phyloP scores from a whole-genome alignment of 2,329 filamentous ascomycete species.

The Apiospora phragmitis region DNA sequence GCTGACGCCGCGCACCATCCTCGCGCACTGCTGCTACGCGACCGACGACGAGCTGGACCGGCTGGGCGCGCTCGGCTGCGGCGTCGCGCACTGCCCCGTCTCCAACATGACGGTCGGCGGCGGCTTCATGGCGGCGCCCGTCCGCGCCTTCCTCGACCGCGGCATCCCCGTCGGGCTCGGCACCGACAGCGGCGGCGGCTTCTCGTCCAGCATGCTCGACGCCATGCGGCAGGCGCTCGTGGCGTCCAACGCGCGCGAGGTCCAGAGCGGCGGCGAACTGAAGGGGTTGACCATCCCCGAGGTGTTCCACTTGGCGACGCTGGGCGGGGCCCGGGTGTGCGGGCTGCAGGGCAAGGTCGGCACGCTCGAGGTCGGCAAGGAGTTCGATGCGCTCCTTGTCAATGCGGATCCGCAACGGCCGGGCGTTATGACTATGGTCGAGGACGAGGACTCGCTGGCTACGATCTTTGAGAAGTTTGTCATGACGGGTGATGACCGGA shows the following conservation, averaged over 20 bases:
- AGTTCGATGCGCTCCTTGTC: slow-evolving; percentile 61
- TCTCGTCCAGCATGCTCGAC: slow-evolving; percentile 59
- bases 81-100: slow-evolving; percentile 65
- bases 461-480: slow-evolving; percentile 63
- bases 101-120: slow-evolving; percentile 64
- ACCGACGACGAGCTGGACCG: slow-evolving; percentile 53
- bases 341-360: slow-evolving; percentile 54
- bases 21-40: slow-evolving; percentile 68
- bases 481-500: slow-evolving; percentile 66
- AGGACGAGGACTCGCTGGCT: slow-evolving; percentile 46
- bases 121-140: slow-evolving; percentile 62
- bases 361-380: slow-evolving; percentile 58
- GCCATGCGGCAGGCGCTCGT: slow-evolving; percentile 60
- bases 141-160: slow-evolving; percentile 55
- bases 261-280: slow-evolving; percentile 39
- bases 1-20: slow-evolving; percentile 55
- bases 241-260: slow-evolving; percentile 49
- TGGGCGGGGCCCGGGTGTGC: slow-evolving; percentile 61
- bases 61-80: slow-evolving; percentile 50
- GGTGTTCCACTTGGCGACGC: slow-evolving; percentile 59
- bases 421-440: slow-evolving; percentile 53
- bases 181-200: slow-evolving; percentile 65
- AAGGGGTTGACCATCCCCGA: slow-evolving; percentile 50
- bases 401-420: slow-evolving; percentile 30
- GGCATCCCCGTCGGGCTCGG: slow-evolving; percentile 68